Percentiles rank a stretch among this genome's conserved stretches.
Conservation (phyloP, 106 monocot genomes). For the Allium cepa region DNA sequence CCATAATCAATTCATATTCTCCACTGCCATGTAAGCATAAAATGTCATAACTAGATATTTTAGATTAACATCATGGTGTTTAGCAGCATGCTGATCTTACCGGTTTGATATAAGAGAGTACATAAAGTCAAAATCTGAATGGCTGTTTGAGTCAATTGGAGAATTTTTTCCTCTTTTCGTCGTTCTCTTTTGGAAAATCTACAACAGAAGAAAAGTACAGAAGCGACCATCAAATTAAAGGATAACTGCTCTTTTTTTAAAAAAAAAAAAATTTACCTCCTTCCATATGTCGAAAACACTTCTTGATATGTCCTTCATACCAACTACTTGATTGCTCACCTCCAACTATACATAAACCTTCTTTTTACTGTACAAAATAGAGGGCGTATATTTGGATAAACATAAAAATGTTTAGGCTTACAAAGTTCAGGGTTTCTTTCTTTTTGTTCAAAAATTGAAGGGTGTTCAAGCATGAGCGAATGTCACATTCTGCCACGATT, state of each 20-base stretch:
- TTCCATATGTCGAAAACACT: slow-evolving; percentile 93
- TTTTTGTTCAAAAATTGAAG: slow-evolving; percentile 96
- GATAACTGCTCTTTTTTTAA: not conserved
- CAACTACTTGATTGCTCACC: slow-evolving; percentile 83
- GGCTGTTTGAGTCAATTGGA: slow-evolving; percentile 6
- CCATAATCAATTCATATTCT: slow-evolving; percentile 96
- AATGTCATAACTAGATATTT: slow-evolving; percentile 1
- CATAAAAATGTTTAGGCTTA: slow-evolving; percentile 32
- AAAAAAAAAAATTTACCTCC: slow-evolving; percentile 36
- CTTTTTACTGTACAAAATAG: slow-evolving; percentile 7
- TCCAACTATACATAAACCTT: slow-evolving; percentile 49
- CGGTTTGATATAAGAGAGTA: slow-evolving; percentile 78
- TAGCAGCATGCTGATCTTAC: slow-evolving; percentile 20
- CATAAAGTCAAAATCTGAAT: slow-evolving; percentile 44
- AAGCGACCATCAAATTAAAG: not conserved
- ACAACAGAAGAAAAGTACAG: slow-evolving; percentile 10
- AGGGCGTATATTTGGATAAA: not conserved
- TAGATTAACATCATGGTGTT: not conserved
- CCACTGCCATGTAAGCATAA: slow-evolving; percentile 45
- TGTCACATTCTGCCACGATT: slow-evolving; percentile 80
- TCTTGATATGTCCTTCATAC: slow-evolving; percentile 87
- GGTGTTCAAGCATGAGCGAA: slow-evolving; percentile 95
- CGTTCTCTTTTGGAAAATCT: slow-evolving; percentile 92
- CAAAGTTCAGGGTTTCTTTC: slow-evolving; percentile 70
- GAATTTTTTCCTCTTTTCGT: slow-evolving; percentile 44